Evolutionary conservation across 805 yeast genomes (phyloP).

Genomic region (Yarrowia sp.): DNA sequence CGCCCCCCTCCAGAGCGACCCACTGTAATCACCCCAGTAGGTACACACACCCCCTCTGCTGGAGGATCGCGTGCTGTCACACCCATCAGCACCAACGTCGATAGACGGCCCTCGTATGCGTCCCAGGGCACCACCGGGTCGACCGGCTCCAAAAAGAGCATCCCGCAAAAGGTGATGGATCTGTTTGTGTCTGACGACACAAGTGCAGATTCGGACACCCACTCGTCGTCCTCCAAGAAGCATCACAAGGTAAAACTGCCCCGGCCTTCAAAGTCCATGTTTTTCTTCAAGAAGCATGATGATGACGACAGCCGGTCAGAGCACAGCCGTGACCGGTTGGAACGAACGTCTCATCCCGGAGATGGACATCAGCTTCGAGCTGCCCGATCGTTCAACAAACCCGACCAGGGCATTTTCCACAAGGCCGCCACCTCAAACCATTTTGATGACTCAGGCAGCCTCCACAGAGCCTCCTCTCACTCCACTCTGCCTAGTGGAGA

Average conservation of each 20-base stretch:
- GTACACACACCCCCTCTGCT: background rate
- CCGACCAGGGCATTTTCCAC: conserved; percentile 16
- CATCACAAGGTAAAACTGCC: conserved; percentile 11
- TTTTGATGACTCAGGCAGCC: background rate
- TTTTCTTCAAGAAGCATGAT: conserved; percentile 20
- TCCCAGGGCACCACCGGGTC: conserved; percentile 25
- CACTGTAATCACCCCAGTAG: conserved; percentile 3
- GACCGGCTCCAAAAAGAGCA: conserved; percentile 21
- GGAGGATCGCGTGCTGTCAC: conserved; percentile 7
- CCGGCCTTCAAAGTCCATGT: conserved; percentile 19
- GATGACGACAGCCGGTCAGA: conserved; percentile 12
- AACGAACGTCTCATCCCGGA: background rate
- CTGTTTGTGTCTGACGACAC: conserved; percentile 18
- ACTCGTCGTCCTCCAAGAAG: background rate
- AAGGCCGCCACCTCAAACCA: conserved; percentile 4
- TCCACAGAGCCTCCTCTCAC: background rate
- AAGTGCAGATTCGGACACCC: background rate
- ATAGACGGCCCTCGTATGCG: conserved; percentile 26
- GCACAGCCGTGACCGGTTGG: background rate
- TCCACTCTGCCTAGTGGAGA: conserved; percentile 4
- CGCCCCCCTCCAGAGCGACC: background rate
- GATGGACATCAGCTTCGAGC: conserved; percentile 8
- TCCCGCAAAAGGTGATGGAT: conserved; percentile 22
- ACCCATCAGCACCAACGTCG: conserved; percentile 12
- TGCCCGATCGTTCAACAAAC: conserved; percentile 9